A percentile compares a stretch with the other conserved stretches of the same genome.
phyloP scores from a whole-genome alignment of 2,329 filamentous ascomycete species.

The Fusarium temperatum region DNA sequence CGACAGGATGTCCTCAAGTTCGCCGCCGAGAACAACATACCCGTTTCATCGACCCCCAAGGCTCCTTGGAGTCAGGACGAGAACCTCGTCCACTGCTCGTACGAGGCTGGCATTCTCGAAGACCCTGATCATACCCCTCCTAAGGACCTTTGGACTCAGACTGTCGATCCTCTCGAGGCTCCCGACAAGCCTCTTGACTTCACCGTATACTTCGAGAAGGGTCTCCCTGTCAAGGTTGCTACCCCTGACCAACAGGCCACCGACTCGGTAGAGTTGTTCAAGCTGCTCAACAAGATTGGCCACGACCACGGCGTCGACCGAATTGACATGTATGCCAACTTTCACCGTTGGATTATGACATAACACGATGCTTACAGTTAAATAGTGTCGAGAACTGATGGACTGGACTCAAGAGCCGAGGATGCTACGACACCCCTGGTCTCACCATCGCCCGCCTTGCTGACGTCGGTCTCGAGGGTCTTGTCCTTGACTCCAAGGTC shows the following conservation, averaged over 20 bases:
- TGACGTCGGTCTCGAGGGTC: slow-evolving; percentile 61
- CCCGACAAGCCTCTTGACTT: slow-evolving; percentile 72
- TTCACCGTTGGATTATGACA: neutral
- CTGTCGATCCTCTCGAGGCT: slow-evolving; percentile 68
- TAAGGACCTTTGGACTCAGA: slow-evolving; percentile 76
- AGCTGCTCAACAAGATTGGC: slow-evolving; percentile 70
- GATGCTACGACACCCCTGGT: slow-evolving; percentile 44
- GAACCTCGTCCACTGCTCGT: slow-evolving; percentile 35
- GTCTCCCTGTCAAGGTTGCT: slow-evolving; percentile 72
- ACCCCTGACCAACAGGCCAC: slow-evolving; percentile 65
- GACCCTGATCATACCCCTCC: slow-evolving; percentile 67
- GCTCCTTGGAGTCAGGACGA: slow-evolving; percentile 71
- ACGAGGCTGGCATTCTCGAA: slow-evolving; percentile 50
- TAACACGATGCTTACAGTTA: neutral
- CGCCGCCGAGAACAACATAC: slow-evolving; percentile 72
- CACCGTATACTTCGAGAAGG: slow-evolving; percentile 72
- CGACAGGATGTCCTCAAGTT: slow-evolving; percentile 57
- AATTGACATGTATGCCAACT: slow-evolving; percentile 56
- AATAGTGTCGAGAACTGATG: slow-evolving; percentile 55
- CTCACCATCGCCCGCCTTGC: slow-evolving; percentile 40
- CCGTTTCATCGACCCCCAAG: slow-evolving; percentile 77
- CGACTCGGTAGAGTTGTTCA: slow-evolving; percentile 72
- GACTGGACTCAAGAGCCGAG: slow-evolving; percentile 51
- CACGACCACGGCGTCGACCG: slow-evolving; percentile 72
- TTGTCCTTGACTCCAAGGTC: slow-evolving; percentile 64